Evolutionary conservation across 179 eudicot genomes (phyloP).

Genomic region (Vitellaria paradoxa): DNA sequence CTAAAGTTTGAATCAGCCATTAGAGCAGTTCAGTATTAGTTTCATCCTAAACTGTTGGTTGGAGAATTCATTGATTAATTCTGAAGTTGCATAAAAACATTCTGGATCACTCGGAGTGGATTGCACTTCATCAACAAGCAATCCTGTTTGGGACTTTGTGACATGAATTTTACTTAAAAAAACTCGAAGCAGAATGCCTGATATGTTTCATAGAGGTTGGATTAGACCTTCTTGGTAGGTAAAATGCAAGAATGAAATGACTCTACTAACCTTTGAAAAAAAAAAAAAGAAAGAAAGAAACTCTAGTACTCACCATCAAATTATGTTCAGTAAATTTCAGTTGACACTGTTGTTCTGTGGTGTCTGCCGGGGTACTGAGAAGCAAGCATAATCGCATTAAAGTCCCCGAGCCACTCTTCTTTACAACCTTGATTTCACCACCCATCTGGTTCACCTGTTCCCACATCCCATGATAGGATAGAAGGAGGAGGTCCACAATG

Average conservation of each 20-base stretch:
- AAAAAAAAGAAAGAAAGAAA: not conserved
- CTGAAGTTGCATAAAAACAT: too few species aligned
- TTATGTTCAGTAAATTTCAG: slow-evolving; percentile 39
- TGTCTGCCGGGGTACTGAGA: slow-evolving; percentile 47
- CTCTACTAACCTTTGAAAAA: slow-evolving; percentile 23
- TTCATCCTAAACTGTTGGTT: too few species aligned
- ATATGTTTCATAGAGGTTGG: not conserved
- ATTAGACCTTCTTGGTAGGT: not conserved
- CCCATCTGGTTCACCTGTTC: slow-evolving; percentile 80
- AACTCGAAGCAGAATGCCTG: not conserved
- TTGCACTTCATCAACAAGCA: not conserved
- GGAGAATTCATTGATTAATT: too few species aligned
- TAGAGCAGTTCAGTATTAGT: too few species aligned
- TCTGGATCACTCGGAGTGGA: not conserved
- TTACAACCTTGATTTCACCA: slow-evolving; percentile 74
- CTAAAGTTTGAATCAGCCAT: not conserved
- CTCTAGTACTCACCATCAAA: slow-evolving; percentile 42
- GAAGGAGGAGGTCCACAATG: not conserved
- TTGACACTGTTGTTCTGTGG: slow-evolving; percentile 33
- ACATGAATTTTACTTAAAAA: not conserved
- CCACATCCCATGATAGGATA: not conserved
- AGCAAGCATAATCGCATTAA: slow-evolving; percentile 53
- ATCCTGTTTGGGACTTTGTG: not conserved
- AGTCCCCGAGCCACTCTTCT: slow-evolving; percentile 79
- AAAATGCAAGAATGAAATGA: not conserved